A percentile compares a stretch with the other conserved stretches of the same genome.
These are phyloP conservation scores for Phaeotremella fagi DNA, from an alignment of 768 basidiomycete species.

Conservation along the genomic window DNA sequence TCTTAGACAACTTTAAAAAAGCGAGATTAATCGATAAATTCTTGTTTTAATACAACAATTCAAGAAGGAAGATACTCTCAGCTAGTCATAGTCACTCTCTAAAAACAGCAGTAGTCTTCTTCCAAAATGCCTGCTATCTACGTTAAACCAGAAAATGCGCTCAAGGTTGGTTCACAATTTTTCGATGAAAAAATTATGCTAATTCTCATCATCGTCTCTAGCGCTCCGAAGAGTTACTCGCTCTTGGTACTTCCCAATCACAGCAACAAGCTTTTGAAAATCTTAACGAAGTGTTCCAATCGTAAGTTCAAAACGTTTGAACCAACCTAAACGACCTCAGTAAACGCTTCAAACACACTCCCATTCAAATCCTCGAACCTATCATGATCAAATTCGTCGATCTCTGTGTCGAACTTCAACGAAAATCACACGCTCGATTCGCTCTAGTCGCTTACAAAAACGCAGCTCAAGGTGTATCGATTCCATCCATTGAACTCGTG, in stretches of 20 bases:
- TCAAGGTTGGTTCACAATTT: conserved; percentile 38
- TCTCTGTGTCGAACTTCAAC: conserved; percentile 90
- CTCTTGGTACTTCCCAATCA: conserved; percentile 44
- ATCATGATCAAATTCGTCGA: conserved; percentile 94
- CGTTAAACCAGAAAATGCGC: conserved; percentile 49
- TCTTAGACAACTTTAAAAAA: neutral
- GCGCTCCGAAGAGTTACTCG: conserved; percentile 48
- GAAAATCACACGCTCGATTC: conserved; percentile 88
- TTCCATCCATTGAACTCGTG: conserved; percentile 84
- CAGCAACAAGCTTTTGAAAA: conserved; percentile 47
- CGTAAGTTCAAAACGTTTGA: conserved; percentile 25
- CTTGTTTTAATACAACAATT: too few species aligned
- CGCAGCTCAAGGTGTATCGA: conserved; percentile 87
- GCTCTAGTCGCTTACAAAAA: conserved; percentile 98
- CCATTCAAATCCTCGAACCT: conserved; percentile 81
- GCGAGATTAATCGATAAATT: conserved; percentile 27
- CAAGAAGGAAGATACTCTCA: conserved; percentile 24
- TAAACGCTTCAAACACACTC: conserved; percentile 89
- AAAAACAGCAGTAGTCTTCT: neutral
- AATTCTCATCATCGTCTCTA: conserved; percentile 9
- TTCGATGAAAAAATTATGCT: neutral
- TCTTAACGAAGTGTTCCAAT: conserved; percentile 46
- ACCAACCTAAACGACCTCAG: conserved; percentile 17
- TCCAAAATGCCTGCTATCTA: conserved; percentile 43
- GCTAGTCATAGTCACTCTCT: conserved; percentile 4